Base-by-base conservation (phyloP, 164 flowering plant species). In the Euptelea pleiosperma region DNA sequence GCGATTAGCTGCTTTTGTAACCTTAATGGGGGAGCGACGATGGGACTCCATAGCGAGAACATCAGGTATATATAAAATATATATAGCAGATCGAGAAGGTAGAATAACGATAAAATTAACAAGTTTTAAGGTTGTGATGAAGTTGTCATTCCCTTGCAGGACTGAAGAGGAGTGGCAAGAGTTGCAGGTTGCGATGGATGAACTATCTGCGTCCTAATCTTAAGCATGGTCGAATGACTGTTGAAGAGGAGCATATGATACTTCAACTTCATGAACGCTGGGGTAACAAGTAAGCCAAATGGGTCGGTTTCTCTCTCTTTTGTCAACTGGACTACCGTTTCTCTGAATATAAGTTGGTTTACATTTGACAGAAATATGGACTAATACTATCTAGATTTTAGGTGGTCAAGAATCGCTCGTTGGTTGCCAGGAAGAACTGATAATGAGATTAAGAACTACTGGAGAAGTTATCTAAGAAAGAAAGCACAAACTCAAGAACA, bases 351-450 rank as follows among this genome's bases (percentile, higher is more conserved):
- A n/a, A n/a, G n/a, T 53, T 36, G 9, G 31, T 44, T 35, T 31
- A 33, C 7, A 8, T 30, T 43, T 18, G 35, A 8, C 11, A 21
- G 1, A 19, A 19, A 30, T 35, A 44, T 11, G 28, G 12, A 49
- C 15, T 18, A 16, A 18, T 25, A 6, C 9, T 47, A 9, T 39
- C 9, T 37, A 7, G 18, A 41, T 43, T 33, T 28, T 61, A 87
- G 96, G 73, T 88, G 96, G 96, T 73, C 91, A 3, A 78, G 50
- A 48, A 88, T 85, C 56, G 96, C 91, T 10, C 55, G 69, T 60
- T 70, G 60, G 36, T 67, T 88, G 66, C 91, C 91, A 0, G 91
- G 96, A 69, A 76, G 91, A 77, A 88, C 96, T 1, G 96, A 85
- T 49, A 88, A 88, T 55, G 96, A 80, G 74, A 75, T 88, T 39